Evolutionary conservation across 2,329 filamentous ascomycete species (phyloP).

Genomic region (Pseudopyricularia javanii): DNA sequence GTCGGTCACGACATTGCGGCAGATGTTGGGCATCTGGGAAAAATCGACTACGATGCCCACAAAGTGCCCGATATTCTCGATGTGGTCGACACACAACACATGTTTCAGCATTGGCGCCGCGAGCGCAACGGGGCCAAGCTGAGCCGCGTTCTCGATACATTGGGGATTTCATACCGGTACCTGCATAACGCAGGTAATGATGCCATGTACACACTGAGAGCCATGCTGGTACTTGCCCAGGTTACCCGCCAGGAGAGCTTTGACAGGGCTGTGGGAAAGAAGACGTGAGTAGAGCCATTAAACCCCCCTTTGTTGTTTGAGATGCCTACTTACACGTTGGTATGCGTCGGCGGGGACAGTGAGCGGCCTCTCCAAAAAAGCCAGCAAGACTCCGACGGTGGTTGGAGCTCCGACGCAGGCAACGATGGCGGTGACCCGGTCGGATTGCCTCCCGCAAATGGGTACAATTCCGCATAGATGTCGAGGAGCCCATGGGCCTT

Average conservation of each 20-base stretch:
- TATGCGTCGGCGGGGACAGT: not conserved
- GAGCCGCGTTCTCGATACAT: constrained; percentile 43
- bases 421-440: constrained; percentile 15
- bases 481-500: not conserved
- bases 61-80: constrained; percentile 45
- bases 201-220: constrained; percentile 65
- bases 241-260: constrained; percentile 16
- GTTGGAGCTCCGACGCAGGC: constrained; percentile 18
- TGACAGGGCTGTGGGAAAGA: constrained; percentile 1
- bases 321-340: not conserved
- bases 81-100: constrained; percentile 57
- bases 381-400: constrained; percentile 11
- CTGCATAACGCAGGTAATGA: constrained; percentile 89
- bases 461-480: not conserved
- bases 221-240: constrained; percentile 51
- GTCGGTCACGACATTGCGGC: constrained; percentile 62
- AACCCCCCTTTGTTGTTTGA: not conserved
- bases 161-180: constrained; percentile 50
- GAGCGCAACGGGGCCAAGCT: constrained; percentile 44
- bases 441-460: not conserved
- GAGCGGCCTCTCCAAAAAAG: not conserved
- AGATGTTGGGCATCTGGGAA: constrained; percentile 58
- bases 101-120: constrained; percentile 54
- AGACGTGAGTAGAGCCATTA: not conserved
- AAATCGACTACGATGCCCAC: constrained; percentile 50